Evolutionary conservation across 208 protist genomes (phyloP).

Genomic region (Acanthamoeba quina): DNA sequence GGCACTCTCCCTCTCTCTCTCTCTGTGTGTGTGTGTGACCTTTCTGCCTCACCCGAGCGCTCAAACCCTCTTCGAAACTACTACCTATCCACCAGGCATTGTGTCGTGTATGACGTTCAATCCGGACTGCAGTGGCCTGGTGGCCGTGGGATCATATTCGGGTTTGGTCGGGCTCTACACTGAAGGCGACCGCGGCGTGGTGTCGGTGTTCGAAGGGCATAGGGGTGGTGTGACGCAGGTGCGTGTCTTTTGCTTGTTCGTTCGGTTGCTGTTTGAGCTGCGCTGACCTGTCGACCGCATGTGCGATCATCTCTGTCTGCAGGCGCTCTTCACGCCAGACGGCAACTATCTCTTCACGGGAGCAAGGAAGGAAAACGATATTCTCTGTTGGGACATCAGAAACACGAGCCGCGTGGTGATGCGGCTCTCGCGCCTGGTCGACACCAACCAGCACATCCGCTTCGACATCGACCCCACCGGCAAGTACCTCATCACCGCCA

Average conservation of each 20-base stretch:
- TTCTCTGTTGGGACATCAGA: slow-evolving; percentile 64
- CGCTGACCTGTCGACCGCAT: not conserved
- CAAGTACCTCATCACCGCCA: slow-evolving; percentile 56
- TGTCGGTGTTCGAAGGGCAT: slow-evolving; percentile 42
- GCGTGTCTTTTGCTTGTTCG: not conserved
- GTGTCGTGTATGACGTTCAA: slow-evolving; percentile 53
- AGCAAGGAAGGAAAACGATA: slow-evolving; percentile 49
- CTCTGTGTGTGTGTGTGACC: not conserved
- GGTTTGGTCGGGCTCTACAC: not conserved
- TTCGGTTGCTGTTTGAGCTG: not conserved
- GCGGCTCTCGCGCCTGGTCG: not conserved
- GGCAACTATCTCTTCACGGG: slow-evolving; percentile 68
- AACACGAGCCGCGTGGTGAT: slow-evolving; percentile 55
- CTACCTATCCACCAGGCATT: not conserved
- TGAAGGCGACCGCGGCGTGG: not conserved
- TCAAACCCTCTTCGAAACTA: not conserved
- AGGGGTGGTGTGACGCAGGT: slow-evolving; percentile 61
- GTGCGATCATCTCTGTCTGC: not conserved
- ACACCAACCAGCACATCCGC: slow-evolving; percentile 57
- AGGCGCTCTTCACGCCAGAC: slow-evolving; percentile 26
- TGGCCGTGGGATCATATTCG: slow-evolving; percentile 34
- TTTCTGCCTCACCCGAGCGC: not conserved
- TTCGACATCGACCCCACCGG: slow-evolving; percentile 66
- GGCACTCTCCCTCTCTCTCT: not conserved
- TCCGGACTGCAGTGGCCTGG: slow-evolving; percentile 23